Evolutionary conservation across 495 filamentous ascomycete species (phyloP).

Genomic region (Penicillium longicatenatum): DNA sequence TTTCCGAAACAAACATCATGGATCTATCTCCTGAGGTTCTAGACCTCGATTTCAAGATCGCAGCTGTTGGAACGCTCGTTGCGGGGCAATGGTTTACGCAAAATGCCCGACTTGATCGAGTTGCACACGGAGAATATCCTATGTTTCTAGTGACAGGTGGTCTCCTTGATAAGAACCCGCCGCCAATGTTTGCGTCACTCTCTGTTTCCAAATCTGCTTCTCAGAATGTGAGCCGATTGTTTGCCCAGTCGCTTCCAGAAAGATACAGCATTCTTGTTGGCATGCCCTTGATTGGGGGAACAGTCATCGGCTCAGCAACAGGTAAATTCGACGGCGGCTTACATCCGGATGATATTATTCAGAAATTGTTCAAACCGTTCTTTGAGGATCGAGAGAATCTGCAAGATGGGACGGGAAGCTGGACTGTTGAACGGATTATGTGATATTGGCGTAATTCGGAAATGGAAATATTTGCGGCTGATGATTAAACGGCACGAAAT

Average conservation of each 20-base stretch:
- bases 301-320: neutral
- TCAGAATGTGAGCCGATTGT: neutral
- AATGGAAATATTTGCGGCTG: too few relatives aligned
- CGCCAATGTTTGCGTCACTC: neutral
- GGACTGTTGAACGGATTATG: neutral
- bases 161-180: neutral
- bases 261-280: neutral
- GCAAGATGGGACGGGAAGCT: neutral
- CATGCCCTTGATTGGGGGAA: neutral
- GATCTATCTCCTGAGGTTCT: neutral
- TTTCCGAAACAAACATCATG: neutral
- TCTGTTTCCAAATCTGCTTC: neutral
- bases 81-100: neutral
- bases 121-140: neutral
- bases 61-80: neutral
- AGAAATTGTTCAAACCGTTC: neutral
- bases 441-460: too few relatives aligned
- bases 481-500: too few relatives aligned
- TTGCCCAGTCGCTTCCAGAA: neutral
- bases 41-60: neutral
- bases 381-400: neutral
- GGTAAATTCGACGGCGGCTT: neutral
- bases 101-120: neutral
- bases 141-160: neutral
- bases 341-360: neutral